Conservation (phyloP, 73 alveolate species). For the Tetrahymena elliotti region DNA sequence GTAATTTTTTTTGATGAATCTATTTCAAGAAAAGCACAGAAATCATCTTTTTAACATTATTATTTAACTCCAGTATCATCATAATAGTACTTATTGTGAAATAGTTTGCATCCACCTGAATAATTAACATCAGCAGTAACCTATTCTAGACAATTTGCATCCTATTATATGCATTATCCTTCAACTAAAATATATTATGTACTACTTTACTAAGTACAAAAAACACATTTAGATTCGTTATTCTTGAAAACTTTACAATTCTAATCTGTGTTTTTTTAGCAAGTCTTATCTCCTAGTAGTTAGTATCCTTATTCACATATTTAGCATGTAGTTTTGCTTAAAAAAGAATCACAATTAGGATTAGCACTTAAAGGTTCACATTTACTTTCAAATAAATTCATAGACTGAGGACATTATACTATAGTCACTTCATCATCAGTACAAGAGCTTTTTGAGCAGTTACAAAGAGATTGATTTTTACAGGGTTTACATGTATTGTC, state of each 20-base stretch:
- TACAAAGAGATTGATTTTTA: not conserved
- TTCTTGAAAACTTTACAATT: not conserved
- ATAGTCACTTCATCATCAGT: not conserved
- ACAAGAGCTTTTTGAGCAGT: not conserved
- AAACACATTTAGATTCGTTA: not conserved
- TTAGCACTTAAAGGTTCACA: not conserved
- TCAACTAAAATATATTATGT: no score
- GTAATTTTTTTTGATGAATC: not conserved
- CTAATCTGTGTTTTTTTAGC: not conserved
- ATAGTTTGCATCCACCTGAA: not conserved
- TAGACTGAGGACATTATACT: not conserved
- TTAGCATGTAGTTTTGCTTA: not conserved
- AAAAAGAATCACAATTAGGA: not conserved
- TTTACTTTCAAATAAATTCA: not conserved
- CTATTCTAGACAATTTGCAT: not conserved
- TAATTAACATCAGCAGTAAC: not conserved
- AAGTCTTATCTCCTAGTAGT: not conserved
- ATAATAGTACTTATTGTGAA: not conserved
- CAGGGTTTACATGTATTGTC: not conserved
- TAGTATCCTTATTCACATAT: not conserved
- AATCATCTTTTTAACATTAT: not conserved
- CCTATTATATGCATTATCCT: not conserved
- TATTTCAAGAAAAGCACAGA: not conserved
- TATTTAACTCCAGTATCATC: not conserved
- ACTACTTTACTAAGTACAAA: not conserved